These are phyloP conservation scores for Colletotrichum echinochloae DNA, from an alignment of 2,329 filamentous ascomycete species.

Conservation along the genomic window DNA sequence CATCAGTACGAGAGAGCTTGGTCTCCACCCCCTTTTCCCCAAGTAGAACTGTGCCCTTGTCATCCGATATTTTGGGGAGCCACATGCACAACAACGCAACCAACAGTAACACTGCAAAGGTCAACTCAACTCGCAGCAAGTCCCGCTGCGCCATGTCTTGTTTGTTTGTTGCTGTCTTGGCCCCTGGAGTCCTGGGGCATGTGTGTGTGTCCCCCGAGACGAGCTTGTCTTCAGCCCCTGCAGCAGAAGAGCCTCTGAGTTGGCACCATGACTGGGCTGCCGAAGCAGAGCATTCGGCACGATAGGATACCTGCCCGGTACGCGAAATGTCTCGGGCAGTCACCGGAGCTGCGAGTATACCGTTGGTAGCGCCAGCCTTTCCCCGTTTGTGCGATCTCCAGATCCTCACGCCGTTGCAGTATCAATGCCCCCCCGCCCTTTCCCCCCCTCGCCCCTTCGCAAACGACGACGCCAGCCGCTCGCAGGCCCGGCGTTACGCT, in stretches of 20 bases:
- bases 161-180: slow-evolving; percentile 24
- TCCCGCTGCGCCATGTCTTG: not conserved
- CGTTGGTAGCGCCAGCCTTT: slow-evolving; percentile 17
- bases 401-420: slow-evolving; percentile 27
- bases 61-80: not conserved
- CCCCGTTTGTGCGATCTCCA: slow-evolving; percentile 17
- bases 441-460: slow-evolving; percentile 4
- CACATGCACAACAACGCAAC: not conserved
- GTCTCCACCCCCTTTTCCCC: not conserved
- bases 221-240: slow-evolving; percentile 31
- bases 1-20: not conserved
- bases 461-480: not conserved
- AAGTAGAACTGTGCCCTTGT: not conserved
- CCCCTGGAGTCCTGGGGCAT: not conserved
- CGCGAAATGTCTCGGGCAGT: not conserved
- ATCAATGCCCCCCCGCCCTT: slow-evolving; percentile 19
- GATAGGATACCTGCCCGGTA: slow-evolving; percentile 19
- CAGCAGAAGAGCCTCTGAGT: slow-evolving; percentile 16
- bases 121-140: not conserved
- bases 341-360: slow-evolving; percentile 15
- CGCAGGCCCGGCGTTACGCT: slow-evolving; percentile 31
- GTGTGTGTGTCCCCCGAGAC: slow-evolving; percentile 31
- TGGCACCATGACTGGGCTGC: slow-evolving; percentile 27
- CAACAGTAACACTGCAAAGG: not conserved
- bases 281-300: slow-evolving; percentile 18